Base-by-base conservation (phyloP, 2,329 filamentous ascomycete genomes). In the Colletotrichum graminicola region DNA sequence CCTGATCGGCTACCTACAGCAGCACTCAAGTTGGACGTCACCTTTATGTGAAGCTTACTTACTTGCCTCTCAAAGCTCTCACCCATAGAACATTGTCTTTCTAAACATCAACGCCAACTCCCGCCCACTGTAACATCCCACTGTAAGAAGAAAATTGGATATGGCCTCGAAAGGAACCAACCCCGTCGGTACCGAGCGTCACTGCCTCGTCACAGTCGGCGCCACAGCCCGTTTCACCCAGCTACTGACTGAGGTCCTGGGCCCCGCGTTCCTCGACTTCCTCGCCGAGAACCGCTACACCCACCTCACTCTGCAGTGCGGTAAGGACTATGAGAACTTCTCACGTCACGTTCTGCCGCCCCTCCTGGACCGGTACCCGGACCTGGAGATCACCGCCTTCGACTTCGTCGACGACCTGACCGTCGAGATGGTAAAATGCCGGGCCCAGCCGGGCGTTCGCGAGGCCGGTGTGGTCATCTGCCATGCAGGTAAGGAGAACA, bases 201-300 rank as follows among this genome's bases (percentile, higher is more conserved):
- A 84, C 64, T 96, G 93, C 79, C 93, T 99, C 75, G 92, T 98
- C 66, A 98, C 96, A 0, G 92, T 97, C 39, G 96, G 96, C 67
- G 95, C 96, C 7, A 99, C 95, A 0, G 94, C 95, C 21, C 89
- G 92, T 26, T 99, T 99, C 81, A 85, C 87, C 63, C 81, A 86
- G 8, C 88, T 99, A 2, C 87, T 97, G 67, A 82, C 86, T 54
- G 88, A 91, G 41, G 88, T 92, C 14, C 83, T 97, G 7, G 82
- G 86, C 23, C 82, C 87, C 0, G 76, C 80, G 0, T 95, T 96
- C 77, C 85, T 97, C 73, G 75, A 83, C 7, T 84, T 86, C 6
- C 86, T 98, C 16, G 77, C 79, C 14, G 77, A 82, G 2, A 80
- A 87, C 14, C 86, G 87, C 55, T 98, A 93, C 81, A 93, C 91